These are phyloP conservation scores for Cymbidium sinense DNA, from an alignment of 106 monocot species.

Conservation along the genomic window DNA sequence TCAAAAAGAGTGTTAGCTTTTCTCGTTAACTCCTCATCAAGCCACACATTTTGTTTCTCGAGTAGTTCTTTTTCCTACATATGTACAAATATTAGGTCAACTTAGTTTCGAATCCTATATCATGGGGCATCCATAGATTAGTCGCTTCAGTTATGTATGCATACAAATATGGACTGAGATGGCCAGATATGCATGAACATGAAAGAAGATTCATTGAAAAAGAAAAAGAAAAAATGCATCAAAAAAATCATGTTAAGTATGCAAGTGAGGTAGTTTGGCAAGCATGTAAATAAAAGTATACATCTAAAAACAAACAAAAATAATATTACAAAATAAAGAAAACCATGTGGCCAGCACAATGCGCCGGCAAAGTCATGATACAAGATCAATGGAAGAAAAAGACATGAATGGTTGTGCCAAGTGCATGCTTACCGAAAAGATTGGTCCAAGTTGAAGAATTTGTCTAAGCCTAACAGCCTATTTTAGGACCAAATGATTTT, in stretches of 20 bases:
- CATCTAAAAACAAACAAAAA: not conserved
- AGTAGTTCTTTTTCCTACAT: slow-evolving; percentile 88
- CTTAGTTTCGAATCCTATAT: not conserved
- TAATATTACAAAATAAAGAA: not conserved
- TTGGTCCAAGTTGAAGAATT: not conserved
- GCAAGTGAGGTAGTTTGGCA: not conserved
- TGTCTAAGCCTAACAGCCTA: not conserved
- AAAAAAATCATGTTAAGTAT: not conserved
- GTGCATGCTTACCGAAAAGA: not conserved
- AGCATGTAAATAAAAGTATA: no score
- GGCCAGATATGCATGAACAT: not conserved
- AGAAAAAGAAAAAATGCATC: not conserved
- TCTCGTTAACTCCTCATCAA: slow-evolving; percentile 76
- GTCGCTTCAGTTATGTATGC: not conserved
- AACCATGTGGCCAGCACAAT: not conserved
- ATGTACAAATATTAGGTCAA: slow-evolving; percentile 1
- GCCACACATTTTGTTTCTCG: slow-evolving; percentile 85
- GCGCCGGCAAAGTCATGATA: not conserved
- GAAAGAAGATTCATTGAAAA: not conserved
- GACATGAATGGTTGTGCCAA: not conserved
- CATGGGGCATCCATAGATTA: not conserved
- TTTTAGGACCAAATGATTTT: not conserved
- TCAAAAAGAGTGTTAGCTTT: slow-evolving; percentile 71
- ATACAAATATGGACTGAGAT: not conserved
- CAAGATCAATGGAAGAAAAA: not conserved